These are phyloP conservation scores for Ophiostoma sp. DNA, from an alignment of 2,329 filamentous ascomycete genomes.

Conservation along the genomic window DNA sequence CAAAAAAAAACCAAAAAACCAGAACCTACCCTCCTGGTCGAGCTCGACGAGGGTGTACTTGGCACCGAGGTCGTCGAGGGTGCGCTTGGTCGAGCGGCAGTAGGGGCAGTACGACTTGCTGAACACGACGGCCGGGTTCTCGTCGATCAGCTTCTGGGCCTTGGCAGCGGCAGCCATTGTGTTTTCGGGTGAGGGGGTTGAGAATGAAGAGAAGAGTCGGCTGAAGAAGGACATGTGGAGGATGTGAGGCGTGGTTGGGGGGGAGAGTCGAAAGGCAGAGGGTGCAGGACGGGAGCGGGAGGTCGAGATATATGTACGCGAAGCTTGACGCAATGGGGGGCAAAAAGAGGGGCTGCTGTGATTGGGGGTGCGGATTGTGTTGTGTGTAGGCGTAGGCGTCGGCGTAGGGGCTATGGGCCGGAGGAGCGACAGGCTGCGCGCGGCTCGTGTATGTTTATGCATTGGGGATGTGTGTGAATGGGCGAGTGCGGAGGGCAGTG, in stretches of 20 bases:
- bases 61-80: constrained; percentile 63
- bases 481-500: not conserved
- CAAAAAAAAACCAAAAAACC: too few species aligned
- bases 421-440: not conserved
- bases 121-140: constrained; percentile 89
- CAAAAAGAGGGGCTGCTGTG: constrained; percentile 21
- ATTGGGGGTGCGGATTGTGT: not conserved
- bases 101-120: constrained; percentile 96
- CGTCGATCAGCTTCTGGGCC: constrained; percentile 79
- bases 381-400: not conserved
- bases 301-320: constrained; percentile 18
- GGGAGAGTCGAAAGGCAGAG: constrained; percentile 18
- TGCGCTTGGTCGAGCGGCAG: constrained; percentile 72
- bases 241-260: constrained; percentile 20
- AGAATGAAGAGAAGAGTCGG: constrained; percentile 59
- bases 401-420: not conserved
- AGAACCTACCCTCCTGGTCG: constrained; percentile 68
- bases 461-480: constrained; percentile 4
- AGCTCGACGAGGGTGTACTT: constrained; percentile 68
- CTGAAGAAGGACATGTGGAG: constrained; percentile 57
- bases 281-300: not conserved
- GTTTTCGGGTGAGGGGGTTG: constrained; percentile 43
- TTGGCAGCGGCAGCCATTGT: constrained; percentile 83
- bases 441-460: not conserved
- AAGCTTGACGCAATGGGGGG: constrained; percentile 19